A percentile compares a stretch with the other conserved stretches of the same genome.
Evolutionary conservation across 495 filamentous ascomycete genomes (phyloP).

Genomic region (Penicillium pulvis): DNA sequence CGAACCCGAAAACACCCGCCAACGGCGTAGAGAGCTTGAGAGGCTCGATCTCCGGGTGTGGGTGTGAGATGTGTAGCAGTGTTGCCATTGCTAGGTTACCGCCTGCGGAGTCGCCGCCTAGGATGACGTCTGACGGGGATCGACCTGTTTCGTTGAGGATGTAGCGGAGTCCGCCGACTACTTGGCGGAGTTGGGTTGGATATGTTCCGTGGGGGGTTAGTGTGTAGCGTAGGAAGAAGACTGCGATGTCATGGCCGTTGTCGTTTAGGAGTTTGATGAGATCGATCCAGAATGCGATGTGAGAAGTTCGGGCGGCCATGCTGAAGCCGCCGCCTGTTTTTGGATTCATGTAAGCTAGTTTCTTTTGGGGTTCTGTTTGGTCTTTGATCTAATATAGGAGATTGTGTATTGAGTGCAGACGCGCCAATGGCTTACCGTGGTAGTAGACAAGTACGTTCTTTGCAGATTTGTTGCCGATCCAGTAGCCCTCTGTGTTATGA

Average conservation of each 20-base stretch:
- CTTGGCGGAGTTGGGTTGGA: conserved; percentile 61
- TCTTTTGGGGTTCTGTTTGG: not conserved
- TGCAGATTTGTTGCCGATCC: conserved; percentile 59
- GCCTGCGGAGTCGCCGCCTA: conserved; percentile 67
- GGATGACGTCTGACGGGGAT: conserved; percentile 46
- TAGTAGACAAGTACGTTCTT: conserved; percentile 61
- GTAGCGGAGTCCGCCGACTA: conserved; percentile 53
- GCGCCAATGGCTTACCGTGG: conserved; percentile 47
- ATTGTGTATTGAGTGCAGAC: not conserved
- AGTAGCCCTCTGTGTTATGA: conserved; percentile 55
- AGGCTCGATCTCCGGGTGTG: conserved; percentile 52
- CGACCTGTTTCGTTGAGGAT: conserved; percentile 44
- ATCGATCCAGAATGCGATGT: conserved; percentile 50
- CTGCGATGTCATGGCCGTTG: conserved; percentile 47
- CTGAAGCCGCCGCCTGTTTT: conserved; percentile 60
- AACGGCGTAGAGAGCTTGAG: conserved; percentile 39
- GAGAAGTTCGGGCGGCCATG: conserved; percentile 39
- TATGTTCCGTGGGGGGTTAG: conserved; percentile 56
- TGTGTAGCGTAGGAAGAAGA: conserved; percentile 57
- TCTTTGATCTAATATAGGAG: not conserved
- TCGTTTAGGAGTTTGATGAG: conserved; percentile 46
- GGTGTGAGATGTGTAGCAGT: conserved; percentile 61
- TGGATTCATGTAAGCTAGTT: not conserved
- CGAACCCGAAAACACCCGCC: conserved; percentile 51
- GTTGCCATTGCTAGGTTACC: conserved; percentile 58